Evolutionary conservation across 805 yeast species (phyloP).

Genomic region (Lipomyces oligophaga): DNA sequence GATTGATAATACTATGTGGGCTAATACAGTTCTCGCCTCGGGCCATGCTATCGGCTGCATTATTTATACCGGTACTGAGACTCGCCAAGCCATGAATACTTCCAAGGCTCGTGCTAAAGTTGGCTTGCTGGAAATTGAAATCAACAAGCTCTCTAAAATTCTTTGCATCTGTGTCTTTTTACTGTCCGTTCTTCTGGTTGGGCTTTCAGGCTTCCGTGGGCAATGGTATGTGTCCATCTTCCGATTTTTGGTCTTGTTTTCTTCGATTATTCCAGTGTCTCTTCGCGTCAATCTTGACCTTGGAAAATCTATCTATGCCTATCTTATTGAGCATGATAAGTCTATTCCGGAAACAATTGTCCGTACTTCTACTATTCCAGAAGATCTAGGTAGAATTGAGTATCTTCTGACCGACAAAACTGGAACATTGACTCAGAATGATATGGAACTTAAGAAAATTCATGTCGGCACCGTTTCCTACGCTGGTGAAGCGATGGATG

Average conservation of each 20-base stretch:
- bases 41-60: conserved; percentile 88
- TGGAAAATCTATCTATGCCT: conserved; percentile 93
- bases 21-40: conserved; percentile 93
- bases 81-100: conserved; percentile 93
- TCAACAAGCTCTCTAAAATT: conserved; percentile 81
- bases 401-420: conserved; percentile 91
- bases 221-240: conserved; percentile 89
- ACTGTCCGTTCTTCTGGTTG: conserved; percentile 71
- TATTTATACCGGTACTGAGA: conserved; percentile 85
- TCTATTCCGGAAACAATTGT: conserved; percentile 85
- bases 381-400: conserved; percentile 93
- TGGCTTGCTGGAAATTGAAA: conserved; percentile 86
- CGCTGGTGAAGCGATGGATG: conserved; percentile 87
- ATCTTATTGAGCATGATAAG: conserved; percentile 85
- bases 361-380: conserved; percentile 96
- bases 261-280: conserved; percentile 94
- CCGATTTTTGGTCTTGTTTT: conserved; percentile 85
- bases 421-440: conserved; percentile 96
- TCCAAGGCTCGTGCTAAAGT: conserved; percentile 81
- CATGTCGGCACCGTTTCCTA: conserved; percentile 92
- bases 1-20: conserved; percentile 95
- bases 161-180: conserved; percentile 81
- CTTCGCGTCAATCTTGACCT: conserved; percentile 89
- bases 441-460: conserved; percentile 91
- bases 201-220: conserved; percentile 64